phyloP scores from a whole-genome alignment of 257 asterid genomes.

The Ajuga chamaepitys region DNA sequence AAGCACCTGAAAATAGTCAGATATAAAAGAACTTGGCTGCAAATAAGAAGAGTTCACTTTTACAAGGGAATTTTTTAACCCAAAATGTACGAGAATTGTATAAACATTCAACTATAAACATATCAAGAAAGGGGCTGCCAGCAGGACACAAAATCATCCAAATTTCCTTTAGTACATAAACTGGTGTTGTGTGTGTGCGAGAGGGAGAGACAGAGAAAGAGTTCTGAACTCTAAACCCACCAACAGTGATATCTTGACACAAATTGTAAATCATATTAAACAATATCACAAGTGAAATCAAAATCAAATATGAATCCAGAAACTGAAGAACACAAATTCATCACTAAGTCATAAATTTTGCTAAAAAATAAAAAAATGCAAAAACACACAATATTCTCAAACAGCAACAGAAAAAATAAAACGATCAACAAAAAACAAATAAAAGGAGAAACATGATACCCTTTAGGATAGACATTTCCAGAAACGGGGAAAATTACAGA shows the following conservation, averaged over 20 bases:
- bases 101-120: not conserved
- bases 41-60: not conserved
- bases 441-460: conserved; percentile 28
- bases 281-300: conserved; percentile 6
- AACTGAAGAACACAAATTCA: not conserved
- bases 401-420: not conserved
- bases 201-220: not conserved
- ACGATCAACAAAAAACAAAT: not conserved
- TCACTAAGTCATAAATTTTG: not conserved
- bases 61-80: not conserved
- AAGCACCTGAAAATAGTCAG: not conserved
- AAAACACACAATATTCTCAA: not conserved
- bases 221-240: not conserved
- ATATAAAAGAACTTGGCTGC: not conserved
- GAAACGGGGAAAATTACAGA: conserved; percentile 67
- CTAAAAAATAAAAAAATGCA: not conserved
- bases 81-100: not conserved
- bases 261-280: not conserved
- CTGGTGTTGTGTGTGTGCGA: not conserved
- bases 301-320: conserved; percentile 1
- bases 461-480: conserved; percentile 85
- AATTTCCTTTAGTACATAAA: not conserved
- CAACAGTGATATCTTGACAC: not conserved
- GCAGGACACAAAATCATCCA: not conserved
- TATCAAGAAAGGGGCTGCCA: not conserved